Percentiles rank a stretch among this genome's conserved stretches.
Evolutionary conservation across 345 rosid species (phyloP).

Genomic region (Linum tenue): DNA sequence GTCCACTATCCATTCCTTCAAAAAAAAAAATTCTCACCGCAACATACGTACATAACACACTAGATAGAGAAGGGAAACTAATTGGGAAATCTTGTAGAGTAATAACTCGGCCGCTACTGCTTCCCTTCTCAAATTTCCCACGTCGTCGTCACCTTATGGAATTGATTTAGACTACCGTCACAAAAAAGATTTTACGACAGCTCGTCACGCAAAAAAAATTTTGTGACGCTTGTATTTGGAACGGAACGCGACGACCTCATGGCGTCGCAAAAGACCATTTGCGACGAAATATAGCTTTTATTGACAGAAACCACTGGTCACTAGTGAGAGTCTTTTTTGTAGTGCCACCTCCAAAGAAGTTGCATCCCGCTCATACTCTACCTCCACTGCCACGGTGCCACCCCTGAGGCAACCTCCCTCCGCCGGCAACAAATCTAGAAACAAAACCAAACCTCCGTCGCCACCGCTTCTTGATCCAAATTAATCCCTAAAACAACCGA

Average conservation of each 20-base stretch:
- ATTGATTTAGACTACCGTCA: slow-evolving; percentile 70
- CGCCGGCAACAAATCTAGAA: slow-evolving; percentile 19
- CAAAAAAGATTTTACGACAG: too few relatives aligned
- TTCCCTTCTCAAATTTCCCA: not conserved
- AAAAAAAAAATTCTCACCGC: too few relatives aligned
- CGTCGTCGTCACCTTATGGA: slow-evolving; percentile 32
- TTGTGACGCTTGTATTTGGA: too few relatives aligned
- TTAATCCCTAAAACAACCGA: slow-evolving; percentile 23
- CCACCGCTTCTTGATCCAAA: not conserved
- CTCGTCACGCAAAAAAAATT: too few relatives aligned
- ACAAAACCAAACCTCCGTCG: slow-evolving; percentile 22
- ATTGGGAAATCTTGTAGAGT: slow-evolving; percentile 26
- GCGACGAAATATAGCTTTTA: too few relatives aligned
- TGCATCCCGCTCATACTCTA: slow-evolving; percentile 7
- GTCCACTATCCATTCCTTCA: too few relatives aligned
- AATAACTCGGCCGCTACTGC: not conserved
- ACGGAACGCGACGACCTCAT: too few relatives aligned
- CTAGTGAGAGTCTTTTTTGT: too few relatives aligned
- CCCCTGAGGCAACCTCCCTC: slow-evolving; percentile 11
- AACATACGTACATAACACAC: too few relatives aligned
- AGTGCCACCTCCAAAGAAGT: slow-evolving; percentile 17
- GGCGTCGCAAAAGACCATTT: too few relatives aligned
- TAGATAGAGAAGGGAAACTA: too few relatives aligned
- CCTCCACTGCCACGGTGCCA: not conserved
- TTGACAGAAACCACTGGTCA: too few relatives aligned